These are phyloP conservation scores for Naganishia cerealis DNA, from an alignment of 1,284 basidiomycete species.

Conservation along the genomic window DNA sequence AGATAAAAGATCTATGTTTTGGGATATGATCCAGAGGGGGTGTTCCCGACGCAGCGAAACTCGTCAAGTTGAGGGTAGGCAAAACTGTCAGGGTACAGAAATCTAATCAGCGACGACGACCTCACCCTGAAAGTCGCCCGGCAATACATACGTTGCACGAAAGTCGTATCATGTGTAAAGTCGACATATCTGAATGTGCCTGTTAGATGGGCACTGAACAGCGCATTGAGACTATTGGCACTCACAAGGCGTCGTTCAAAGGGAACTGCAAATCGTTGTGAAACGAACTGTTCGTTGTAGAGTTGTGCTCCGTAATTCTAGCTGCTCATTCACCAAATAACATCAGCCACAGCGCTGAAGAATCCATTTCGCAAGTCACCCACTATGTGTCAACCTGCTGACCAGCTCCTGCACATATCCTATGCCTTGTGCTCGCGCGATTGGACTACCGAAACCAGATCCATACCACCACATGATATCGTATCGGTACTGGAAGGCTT, in stretches of 20 bases:
- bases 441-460: conserved; percentile 50
- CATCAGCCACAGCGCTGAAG: not conserved
- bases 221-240: conserved; percentile 36
- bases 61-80: conserved; percentile 66
- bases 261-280: conserved; percentile 64
- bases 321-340: conserved; percentile 37
- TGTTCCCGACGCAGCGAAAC: conserved; percentile 66
- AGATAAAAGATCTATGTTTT: conserved; percentile 55
- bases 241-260: conserved; percentile 62
- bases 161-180: conserved; percentile 52
- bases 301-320: conserved; percentile 60
- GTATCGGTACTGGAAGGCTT: conserved; percentile 61
- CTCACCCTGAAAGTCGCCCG: not conserved
- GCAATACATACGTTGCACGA: conserved; percentile 46
- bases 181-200: conserved; percentile 44
- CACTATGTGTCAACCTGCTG: conserved; percentile 51
- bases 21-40: conserved; percentile 72
- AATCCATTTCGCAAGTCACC: conserved; percentile 9
- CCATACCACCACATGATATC: conserved; percentile 56
- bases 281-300: conserved; percentile 62
- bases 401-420: conserved; percentile 56
- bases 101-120: not conserved
- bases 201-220: conserved; percentile 18
- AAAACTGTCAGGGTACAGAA: conserved; percentile 54
- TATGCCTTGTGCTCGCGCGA: conserved; percentile 52